phyloP scores from a whole-genome alignment of 2,329 filamentous ascomycete genomes.

The Tolypocladium inflatum region DNA sequence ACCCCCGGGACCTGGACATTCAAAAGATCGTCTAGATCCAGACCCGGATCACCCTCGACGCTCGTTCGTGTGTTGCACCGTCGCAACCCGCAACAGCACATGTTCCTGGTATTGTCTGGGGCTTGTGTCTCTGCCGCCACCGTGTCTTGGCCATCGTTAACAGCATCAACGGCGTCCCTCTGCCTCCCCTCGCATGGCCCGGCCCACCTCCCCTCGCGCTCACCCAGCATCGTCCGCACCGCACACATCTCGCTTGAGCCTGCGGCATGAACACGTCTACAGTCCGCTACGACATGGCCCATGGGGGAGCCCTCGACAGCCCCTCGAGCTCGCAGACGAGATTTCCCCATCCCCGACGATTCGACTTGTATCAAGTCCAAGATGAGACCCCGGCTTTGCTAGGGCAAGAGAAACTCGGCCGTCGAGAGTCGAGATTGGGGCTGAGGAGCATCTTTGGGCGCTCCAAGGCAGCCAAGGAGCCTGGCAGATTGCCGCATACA shows the following conservation, averaged over 20 bases:
- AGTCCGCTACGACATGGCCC: not conserved
- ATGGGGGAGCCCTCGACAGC: not conserved
- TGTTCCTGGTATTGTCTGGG: not conserved
- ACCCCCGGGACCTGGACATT: not conserved
- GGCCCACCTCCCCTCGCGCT: not conserved
- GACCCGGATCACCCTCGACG: not conserved
- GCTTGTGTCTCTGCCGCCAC: not conserved
- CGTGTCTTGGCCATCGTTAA: not conserved
- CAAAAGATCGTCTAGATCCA: not conserved
- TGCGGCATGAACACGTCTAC: not conserved
- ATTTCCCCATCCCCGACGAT: not conserved
- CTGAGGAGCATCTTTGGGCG: conserved; percentile 42
- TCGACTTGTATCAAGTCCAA: not conserved
- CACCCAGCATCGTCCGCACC: not conserved
- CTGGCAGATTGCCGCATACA: conserved; percentile 18
- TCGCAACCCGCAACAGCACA: not conserved
- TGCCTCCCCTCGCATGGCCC: not conserved
- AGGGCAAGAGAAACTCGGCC: conserved; percentile 25
- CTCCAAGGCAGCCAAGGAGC: conserved; percentile 27
- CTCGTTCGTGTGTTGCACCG: not conserved
- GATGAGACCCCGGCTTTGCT: not conserved
- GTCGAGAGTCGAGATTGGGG: conserved; percentile 42
- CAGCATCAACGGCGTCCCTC: not conserved
- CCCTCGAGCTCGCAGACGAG: not conserved
- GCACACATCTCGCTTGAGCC: not conserved